Evolutionary conservation across 169 alveolate genomes (phyloP).

Genomic region (Plasmodium coatneyi): DNA sequence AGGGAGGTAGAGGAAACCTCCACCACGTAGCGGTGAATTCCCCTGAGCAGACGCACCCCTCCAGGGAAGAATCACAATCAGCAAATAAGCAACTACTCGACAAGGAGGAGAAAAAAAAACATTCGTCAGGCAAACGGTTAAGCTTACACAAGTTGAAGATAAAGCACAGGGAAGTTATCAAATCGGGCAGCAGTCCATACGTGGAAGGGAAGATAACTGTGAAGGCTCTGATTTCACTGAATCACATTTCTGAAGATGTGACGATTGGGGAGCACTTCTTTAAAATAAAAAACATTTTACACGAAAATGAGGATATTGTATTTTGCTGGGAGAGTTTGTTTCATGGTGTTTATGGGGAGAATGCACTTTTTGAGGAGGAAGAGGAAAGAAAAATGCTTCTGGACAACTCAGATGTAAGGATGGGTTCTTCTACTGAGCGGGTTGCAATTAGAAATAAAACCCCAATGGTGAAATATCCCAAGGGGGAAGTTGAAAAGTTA

Average conservation of each 20-base stretch:
- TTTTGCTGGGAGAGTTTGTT: slow-evolving; percentile 36
- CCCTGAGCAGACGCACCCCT: neutral
- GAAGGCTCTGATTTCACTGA: slow-evolving; percentile 35
- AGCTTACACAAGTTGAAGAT: slow-evolving; percentile 31
- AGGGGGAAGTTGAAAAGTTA: neutral
- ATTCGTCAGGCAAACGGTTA: neutral
- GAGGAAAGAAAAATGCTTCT: neutral
- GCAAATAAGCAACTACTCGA: neutral
- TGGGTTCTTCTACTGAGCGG: neutral
- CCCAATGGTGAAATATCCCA: neutral
- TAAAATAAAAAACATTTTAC: slow-evolving; percentile 38
- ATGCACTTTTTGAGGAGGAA: neutral
- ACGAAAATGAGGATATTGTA: slow-evolving; percentile 25
- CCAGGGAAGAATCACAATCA: neutral
- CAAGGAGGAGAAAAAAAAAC: neutral
- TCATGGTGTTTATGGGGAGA: slow-evolving; percentile 6
- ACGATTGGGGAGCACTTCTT: slow-evolving; percentile 56
- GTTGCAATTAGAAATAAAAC: neutral
- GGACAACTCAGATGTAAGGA: neutral
- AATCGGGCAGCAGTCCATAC: neutral
- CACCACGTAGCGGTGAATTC: neutral
- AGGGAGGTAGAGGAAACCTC: neutral
- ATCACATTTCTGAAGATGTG: slow-evolving; percentile 23
- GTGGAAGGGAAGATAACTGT: slow-evolving; percentile 59
- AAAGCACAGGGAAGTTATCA: slow-evolving; percentile 46